phyloP scores from a whole-genome alignment of 345 rosid species.

The Aquilaria sinensis region DNA sequence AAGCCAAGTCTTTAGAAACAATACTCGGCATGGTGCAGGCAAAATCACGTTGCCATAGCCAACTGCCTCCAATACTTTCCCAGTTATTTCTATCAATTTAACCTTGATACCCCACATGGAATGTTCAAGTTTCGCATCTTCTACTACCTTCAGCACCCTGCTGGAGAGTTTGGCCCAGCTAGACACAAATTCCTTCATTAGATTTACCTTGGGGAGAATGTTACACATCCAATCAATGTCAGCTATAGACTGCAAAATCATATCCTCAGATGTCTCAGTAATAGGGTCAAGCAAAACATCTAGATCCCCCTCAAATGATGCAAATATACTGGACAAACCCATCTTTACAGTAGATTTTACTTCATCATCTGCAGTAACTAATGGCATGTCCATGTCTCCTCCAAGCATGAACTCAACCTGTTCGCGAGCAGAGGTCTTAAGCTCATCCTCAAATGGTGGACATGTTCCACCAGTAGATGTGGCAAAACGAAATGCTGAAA shows the following conservation, averaged over 20 bases:
- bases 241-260: constrained; percentile 29
- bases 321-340: constrained; percentile 49
- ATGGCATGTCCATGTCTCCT: constrained; percentile 49
- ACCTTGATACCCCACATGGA: constrained; percentile 63
- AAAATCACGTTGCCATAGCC: constrained; percentile 86
- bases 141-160: constrained; percentile 39
- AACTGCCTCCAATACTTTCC: constrained; percentile 82
- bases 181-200: constrained; percentile 77
- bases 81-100: constrained; percentile 69
- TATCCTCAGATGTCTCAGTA: constrained; percentile 28
- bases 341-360: constrained; percentile 50
- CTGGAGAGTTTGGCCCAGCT: constrained; percentile 58
- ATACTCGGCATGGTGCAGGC: constrained; percentile 42
- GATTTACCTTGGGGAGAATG: constrained; percentile 61
- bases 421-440: constrained; percentile 80
- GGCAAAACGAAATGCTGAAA: constrained; percentile 76
- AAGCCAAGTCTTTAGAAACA: constrained; percentile 68
- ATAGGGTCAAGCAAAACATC: constrained; percentile 42
- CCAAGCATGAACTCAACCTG: constrained; percentile 89
- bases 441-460: constrained; percentile 58
- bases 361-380: constrained; percentile 57
- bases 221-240: constrained; percentile 86
- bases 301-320: constrained; percentile 43
- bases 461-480: constrained; percentile 46
- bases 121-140: constrained; percentile 50